These are phyloP conservation scores for Diaporthe longicolla DNA, from an alignment of 2,329 filamentous ascomycete genomes.

Conservation along the genomic window DNA sequence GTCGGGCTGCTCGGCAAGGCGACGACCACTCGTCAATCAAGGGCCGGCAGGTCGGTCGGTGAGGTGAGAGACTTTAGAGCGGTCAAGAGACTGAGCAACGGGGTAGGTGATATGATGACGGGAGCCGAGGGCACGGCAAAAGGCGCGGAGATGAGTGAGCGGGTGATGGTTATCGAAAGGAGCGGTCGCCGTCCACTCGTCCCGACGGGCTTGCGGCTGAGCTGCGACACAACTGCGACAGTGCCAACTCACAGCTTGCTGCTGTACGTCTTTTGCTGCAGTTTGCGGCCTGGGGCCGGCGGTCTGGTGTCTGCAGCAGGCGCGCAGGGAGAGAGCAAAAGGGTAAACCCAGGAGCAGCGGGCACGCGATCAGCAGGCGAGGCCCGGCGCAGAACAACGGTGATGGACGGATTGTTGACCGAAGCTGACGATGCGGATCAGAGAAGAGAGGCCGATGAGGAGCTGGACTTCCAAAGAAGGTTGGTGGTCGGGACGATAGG, in stretches of 20 bases:
- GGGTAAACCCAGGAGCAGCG: constrained; percentile 9
- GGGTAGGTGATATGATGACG: constrained; percentile 32
- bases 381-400: neutral
- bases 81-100: constrained; percentile 11
- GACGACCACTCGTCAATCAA: constrained; percentile 20
- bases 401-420: constrained; percentile 14
- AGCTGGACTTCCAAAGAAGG: constrained; percentile 31
- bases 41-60: constrained; percentile 16
- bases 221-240: constrained; percentile 35
- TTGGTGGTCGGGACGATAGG: constrained; percentile 29
- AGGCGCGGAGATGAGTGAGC: constrained; percentile 22
- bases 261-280: constrained; percentile 35
- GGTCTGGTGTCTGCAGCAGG: constrained; percentile 36
- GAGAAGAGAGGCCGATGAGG: constrained; percentile 14
- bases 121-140: constrained; percentile 30
- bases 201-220: constrained; percentile 27
- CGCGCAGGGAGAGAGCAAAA: constrained; percentile 18
- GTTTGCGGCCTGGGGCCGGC: constrained; percentile 29
- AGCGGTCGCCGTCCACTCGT: constrained; percentile 30
- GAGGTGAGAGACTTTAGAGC: neutral
- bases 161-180: constrained; percentile 25
- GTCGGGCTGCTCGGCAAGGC: constrained; percentile 20
- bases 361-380: constrained; percentile 21
- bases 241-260: constrained; percentile 29
- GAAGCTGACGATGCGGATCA: constrained; percentile 32